A percentile compares a stretch with the other conserved stretches of the same genome.
Evolutionary conservation across 192 early-diverging fungal genomes (phyloP).

Genomic region (Coemansia sp.): DNA sequence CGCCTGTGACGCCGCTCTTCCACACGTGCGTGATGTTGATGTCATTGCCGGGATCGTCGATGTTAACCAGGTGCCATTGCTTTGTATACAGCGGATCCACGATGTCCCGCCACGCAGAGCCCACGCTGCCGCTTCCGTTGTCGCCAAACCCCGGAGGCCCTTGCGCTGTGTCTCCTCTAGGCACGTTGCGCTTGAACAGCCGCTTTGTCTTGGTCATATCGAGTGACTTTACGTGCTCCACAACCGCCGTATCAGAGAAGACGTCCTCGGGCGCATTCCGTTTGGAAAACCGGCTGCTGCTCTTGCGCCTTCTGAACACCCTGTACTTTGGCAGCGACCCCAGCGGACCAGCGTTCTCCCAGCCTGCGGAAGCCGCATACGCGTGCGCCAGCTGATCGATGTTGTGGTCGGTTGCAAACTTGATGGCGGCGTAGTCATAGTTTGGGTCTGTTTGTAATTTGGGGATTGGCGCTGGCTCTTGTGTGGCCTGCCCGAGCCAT

Average conservation of each 20-base stretch:
- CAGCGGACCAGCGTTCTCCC: conserved; percentile 42
- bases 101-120: conserved; percentile 36
- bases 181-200: conserved; percentile 36
- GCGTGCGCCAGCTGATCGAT: conserved; percentile 23
- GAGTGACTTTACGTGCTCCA: conserved; percentile 25
- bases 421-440: conserved; percentile 43
- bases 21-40: conserved; percentile 94
- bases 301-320: conserved; percentile 33
- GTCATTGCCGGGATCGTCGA: conserved; percentile 68
- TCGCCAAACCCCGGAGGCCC: conserved; percentile 20
- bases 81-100: conserved; percentile 45
- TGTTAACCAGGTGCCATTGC: conserved; percentile 63
- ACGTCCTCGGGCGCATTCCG: neutral
- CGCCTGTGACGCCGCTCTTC: conserved; percentile 87
- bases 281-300: neutral
- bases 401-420: conserved; percentile 16
- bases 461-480: conserved; percentile 23
- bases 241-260: neutral
- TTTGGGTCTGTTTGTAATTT: conserved; percentile 21
- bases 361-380: conserved; percentile 30
- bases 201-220: conserved; percentile 11
- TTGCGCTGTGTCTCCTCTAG: neutral
- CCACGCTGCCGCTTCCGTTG: neutral
- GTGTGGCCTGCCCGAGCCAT: conserved; percentile 28
- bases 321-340: conserved; percentile 42